Base-by-base conservation (phyloP, 352 stramenopile species). In the Phytophthora litchii region DNA sequence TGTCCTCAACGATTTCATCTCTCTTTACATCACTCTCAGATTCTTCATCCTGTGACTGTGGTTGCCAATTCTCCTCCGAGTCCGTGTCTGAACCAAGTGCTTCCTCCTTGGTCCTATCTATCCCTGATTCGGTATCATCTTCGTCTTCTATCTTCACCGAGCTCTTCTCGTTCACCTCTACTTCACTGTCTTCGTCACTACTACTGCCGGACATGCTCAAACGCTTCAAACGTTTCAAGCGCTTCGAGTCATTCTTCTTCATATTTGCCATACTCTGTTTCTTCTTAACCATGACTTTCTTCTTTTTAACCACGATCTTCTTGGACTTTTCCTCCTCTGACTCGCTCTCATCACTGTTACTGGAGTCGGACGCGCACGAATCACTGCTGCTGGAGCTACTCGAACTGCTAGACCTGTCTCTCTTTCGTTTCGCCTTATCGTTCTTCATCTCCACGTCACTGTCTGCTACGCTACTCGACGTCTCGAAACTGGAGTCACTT, bases 401-500 rank as follows among this genome's bases (percentile, higher is more conserved):
- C 6, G 20, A 41, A 10, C 17, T 37, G 45, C 9, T 36, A 5
- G 23, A 27, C 3, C 23, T 27, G 19, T 27, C 19, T 34, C 19
- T 43, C 17, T 45, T 50, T 21, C 38, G 36, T n/a, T 6, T 16
- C 13, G 1, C 12, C 29, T 43, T 36, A 3, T 40, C 32, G 1
- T 13, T 25, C 25, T 51, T 54, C 14, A 4, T 16, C 27, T 55
- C 58, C 10, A 17, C 34, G 4, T 58, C 37, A 23, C 47, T 37
- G 9, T 50, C 43, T 7, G 10, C 19, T 19, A 27, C 21, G 16
- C 31, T 51, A 16, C 50, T 64, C 10, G 43, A 58, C 0, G 37
- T 37, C 4, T 65, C 29, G 7, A 55, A 66, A 7, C 41, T 51
- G 29, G 25, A 69, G 27, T 74, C 43, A 16, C 61, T 75, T 21